Percentiles rank a stretch among this genome's conserved stretches.
phyloP scores from a whole-genome alignment of 2,329 filamentous ascomycete species.

The Arthrobotrys pseudoclavata region DNA sequence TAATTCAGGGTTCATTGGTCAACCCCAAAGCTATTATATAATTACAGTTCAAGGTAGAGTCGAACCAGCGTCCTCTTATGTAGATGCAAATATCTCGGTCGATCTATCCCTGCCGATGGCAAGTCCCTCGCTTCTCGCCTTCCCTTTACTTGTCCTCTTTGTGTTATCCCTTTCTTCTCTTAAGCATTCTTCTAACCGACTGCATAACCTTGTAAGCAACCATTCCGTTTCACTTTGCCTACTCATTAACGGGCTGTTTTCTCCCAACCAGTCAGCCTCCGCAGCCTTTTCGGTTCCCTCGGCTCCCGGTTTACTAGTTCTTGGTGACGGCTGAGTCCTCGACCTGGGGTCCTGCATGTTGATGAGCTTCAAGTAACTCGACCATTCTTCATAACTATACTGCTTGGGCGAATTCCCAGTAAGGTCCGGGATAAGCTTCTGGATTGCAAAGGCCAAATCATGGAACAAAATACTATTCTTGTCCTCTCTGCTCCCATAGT shows the following conservation, averaged over 20 bases:
- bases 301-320: slow-evolving; percentile 65
- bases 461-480: slow-evolving; percentile 15
- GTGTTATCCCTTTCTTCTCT: slow-evolving; percentile 59
- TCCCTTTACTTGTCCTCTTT: slow-evolving; percentile 44
- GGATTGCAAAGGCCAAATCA: slow-evolving; percentile 54
- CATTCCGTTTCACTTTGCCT: slow-evolving; percentile 76
- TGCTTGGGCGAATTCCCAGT: slow-evolving; percentile 70
- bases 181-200: slow-evolving; percentile 72
- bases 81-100: neutral
- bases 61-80: neutral
- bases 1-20: neutral
- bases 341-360: slow-evolving; percentile 65
- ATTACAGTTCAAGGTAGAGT: slow-evolving; percentile 22
- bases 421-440: slow-evolving; percentile 50
- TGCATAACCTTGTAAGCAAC: slow-evolving; percentile 76
- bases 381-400: slow-evolving; percentile 89
- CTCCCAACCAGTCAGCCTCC: slow-evolving; percentile 80
- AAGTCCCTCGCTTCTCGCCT: slow-evolving; percentile 23
- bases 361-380: slow-evolving; percentile 83
- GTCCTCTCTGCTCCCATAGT: slow-evolving; percentile 36
- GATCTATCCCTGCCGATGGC: slow-evolving; percentile 5
- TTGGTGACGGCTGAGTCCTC: slow-evolving; percentile 67
- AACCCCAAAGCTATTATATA: slow-evolving; percentile 5
- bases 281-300: slow-evolving; percentile 74
- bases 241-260: slow-evolving; percentile 77